Conservation (phyloP, 2,329 filamentous ascomycete genomes). For the Hyphodiscus sp. region DNA sequence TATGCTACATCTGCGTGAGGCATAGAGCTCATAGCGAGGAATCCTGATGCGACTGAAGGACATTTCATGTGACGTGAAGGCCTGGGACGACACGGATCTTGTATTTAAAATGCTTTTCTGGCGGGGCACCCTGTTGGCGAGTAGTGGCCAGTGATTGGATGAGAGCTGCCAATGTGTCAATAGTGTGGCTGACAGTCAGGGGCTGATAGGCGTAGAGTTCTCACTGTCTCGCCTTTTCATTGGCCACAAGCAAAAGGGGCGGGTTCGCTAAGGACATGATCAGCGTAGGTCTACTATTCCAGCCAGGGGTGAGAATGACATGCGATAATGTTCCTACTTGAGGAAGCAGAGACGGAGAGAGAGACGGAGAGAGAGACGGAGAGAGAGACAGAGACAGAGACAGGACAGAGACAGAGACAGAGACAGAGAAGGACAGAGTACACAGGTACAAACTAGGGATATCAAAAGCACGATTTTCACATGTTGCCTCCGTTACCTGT, state of each 20-base stretch:
- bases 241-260: background rate
- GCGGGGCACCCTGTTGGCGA: background rate
- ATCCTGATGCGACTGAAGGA: background rate
- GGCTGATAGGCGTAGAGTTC: background rate
- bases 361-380: too few relatives aligned
- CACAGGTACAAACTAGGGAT: too few relatives aligned
- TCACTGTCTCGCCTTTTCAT: background rate
- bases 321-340: too few relatives aligned
- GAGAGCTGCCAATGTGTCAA: background rate
- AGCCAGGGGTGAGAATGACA: too few relatives aligned
- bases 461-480: too few relatives aligned
- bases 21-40: background rate
- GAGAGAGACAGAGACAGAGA: too few relatives aligned
- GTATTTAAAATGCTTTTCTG: background rate
- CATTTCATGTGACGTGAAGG: conserved; percentile 1
- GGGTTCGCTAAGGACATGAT: background rate
- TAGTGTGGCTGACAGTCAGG: background rate
- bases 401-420: too few relatives aligned
- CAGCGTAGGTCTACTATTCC: too few relatives aligned
- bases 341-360: too few relatives aligned
- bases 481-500: too few relatives aligned
- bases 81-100: background rate
- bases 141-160: background rate
- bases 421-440: too few relatives aligned
- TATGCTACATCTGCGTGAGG: background rate